A percentile compares a stretch with the other conserved stretches of the same genome.
phyloP scores from a whole-genome alignment of 2,329 filamentous ascomycete genomes.

The Colletotrichum sp. region DNA sequence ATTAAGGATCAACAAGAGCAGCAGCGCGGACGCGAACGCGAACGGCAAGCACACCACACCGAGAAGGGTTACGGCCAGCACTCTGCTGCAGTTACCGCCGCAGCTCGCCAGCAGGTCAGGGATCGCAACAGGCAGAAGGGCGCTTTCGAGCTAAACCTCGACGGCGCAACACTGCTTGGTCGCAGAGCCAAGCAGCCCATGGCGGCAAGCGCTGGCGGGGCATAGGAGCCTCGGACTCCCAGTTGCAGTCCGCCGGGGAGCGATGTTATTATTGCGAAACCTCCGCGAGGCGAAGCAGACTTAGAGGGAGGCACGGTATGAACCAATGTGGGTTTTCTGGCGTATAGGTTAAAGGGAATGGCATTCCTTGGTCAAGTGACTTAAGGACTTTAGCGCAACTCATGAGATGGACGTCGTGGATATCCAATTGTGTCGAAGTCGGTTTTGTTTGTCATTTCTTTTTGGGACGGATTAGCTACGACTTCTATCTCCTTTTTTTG shows the following conservation, averaged over 20 bases:
- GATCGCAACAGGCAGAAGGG: slow-evolving; percentile 74
- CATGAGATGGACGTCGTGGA: slow-evolving; percentile 17
- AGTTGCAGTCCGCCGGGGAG: not conserved
- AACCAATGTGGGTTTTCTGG: slow-evolving; percentile 2
- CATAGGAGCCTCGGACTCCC: slow-evolving; percentile 16
- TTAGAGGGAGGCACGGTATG: not conserved
- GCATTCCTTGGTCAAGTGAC: slow-evolving; percentile 17
- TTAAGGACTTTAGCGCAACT: slow-evolving; percentile 13
- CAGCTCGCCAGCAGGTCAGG: slow-evolving; percentile 79
- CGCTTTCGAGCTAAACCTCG: slow-evolving; percentile 89
- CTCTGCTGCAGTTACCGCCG: slow-evolving; percentile 81
- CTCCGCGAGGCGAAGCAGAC: not conserved
- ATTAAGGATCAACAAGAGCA: slow-evolving; percentile 65
- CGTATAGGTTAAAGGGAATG: slow-evolving; percentile 12
- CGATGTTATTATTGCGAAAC: not conserved
- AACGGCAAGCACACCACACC: slow-evolving; percentile 37
- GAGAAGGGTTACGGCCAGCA: slow-evolving; percentile 87
- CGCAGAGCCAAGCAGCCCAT: slow-evolving; percentile 63
- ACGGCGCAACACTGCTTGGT: slow-evolving; percentile 88
- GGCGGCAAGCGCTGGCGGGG: slow-evolving; percentile 45
- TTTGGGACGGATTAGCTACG: slow-evolving; percentile 1
- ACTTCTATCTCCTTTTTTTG: slow-evolving; percentile 2
- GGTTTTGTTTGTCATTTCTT: slow-evolving; percentile 7
- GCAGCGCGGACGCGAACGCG: slow-evolving; percentile 55
- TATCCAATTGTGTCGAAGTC: slow-evolving; percentile 16